Evolutionary conservation across 768 basidiomycete genomes (phyloP), one percentile per base, ranked within the genome.

Genomic region (Russula sp.): DNA sequence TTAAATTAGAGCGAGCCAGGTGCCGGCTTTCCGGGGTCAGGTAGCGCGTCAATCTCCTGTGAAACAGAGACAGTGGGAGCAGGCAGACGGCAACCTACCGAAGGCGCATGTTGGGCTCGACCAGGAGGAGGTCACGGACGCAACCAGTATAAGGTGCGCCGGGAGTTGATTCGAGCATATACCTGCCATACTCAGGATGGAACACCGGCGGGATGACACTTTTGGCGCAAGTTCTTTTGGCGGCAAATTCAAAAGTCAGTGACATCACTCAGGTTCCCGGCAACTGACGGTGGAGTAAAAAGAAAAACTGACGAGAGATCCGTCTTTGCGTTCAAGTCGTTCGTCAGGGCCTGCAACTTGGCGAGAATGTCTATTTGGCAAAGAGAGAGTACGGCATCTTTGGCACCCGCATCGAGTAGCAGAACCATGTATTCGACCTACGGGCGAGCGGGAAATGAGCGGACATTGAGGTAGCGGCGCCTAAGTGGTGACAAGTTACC

Each of bases 111-210:
- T 98, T 94, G 52, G 79, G 76, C 76, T 99, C 96, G 6, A 99
- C 95, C 6, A 87, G 83, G 42, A 98, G 79, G 20, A 98, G 81
- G 73, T 96, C 94, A 31, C 81, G 80, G 45, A 98, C 84, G 16
- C 84, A 87, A 10, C 92, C 94, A 6, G 91, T 89, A 76, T 98
- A 98, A 2, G 97, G 97, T 54, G 87, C 85, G 2, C 97, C 97
- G 0, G 97, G 97, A 0, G 96, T 99, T 3, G 94, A 94, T 73
- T 99, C 97, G 57, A 99, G 82, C 97, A 99, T 99, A 77, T 91
- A 98, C 44, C 95, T 84, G 45, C 97, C 97, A 77, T 98, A 99
- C 75, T 99, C 97, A 18, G 96, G 96, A 72, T 98, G 97, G 71
- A 95, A 98, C 13, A 87, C 89, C 2, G 97, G 97, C 50, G 39